These are phyloP conservation scores for Grifola frondosa DNA, from an alignment of 1,284 basidiomycete genomes.

Conservation along the genomic window DNA sequence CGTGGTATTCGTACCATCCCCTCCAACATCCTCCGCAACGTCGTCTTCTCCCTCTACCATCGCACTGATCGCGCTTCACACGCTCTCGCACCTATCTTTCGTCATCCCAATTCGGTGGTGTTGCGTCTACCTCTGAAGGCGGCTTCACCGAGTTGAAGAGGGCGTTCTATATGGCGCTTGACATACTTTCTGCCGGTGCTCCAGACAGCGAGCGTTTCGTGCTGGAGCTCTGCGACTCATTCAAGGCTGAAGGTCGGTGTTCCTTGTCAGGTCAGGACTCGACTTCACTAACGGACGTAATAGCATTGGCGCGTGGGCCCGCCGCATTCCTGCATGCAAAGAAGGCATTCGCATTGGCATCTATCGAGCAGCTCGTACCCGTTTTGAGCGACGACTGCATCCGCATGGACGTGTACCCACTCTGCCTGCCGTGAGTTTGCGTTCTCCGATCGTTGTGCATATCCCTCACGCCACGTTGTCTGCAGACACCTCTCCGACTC, in stretches of 20 bases:
- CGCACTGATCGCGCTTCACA: constrained; percentile 49
- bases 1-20: constrained; percentile 49
- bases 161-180: constrained; percentile 69
- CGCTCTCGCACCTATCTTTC: constrained; percentile 64
- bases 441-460: background rate
- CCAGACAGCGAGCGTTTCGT: constrained; percentile 44
- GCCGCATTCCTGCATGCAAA: constrained; percentile 44
- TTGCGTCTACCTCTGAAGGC: constrained; percentile 46
- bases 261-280: background rate
- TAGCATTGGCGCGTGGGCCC: background rate
- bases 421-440: constrained; percentile 66
- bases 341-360: constrained; percentile 60
- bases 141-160: constrained; percentile 67
- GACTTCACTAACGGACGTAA: background rate
- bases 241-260: constrained; percentile 18
- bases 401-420: constrained; percentile 48
- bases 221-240: constrained; percentile 35
- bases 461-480: background rate
- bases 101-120: constrained; percentile 74
- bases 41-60: constrained; percentile 43
- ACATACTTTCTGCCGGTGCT: constrained; percentile 54
- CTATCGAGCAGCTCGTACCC: constrained; percentile 69
- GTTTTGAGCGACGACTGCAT: constrained; percentile 50
- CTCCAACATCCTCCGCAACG: constrained; percentile 9
- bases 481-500: constrained; percentile 54